Evolutionary conservation across 768 basidiomycete species (phyloP), one percentile per base, ranked within the genome.

Genomic region (Mycena olivaceomarginata): DNA sequence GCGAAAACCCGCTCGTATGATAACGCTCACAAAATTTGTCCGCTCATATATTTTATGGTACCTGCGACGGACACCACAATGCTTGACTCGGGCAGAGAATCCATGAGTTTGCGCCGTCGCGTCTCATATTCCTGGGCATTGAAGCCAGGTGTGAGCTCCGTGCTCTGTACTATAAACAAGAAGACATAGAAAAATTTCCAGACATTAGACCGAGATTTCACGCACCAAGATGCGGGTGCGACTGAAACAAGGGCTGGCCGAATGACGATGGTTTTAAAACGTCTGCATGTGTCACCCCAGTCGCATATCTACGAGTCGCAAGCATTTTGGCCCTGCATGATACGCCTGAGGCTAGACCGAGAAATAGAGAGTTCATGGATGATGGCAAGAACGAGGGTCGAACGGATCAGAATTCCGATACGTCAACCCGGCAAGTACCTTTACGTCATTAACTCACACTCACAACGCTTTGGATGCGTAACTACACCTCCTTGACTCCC

Each of bases 121-220:
- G 81, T 83, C 74, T 97, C 94, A 85, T 97, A 98, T 76, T 99
- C 98, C 37, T 89, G 86, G 15, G 87, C 86, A 1, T 93, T 87
- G 75, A 99, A 96, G 40, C 97, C 97, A 1, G 96, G 94, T 0
- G 97, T 98, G 39, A 97, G 86, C 74, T 98, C 96, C 73, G 91
- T 87, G 1, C 88, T 85, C 70, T 86, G 82, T 53, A 97, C 91
- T 94, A 77, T 15, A 45, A 63, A 69, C 18, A 41, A n/a, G 51
- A 59, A 69, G 22, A 7, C 16, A 20, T 64, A 20, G 67, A 45
- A 20, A 37, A 46, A 3, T 22, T 10, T 22, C 8, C 40, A 56
- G 31, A 6, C 12, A 16, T 39, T 51, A 0, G 6, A 41, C 31
- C 51, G 45, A 53, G 48, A 65, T 57, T 67, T 31, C 39, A 86